Evolutionary conservation across 179 eudicot genomes (phyloP), one percentile per base, ranked within the genome.

Genomic region (Amaranthus tricolor): DNA sequence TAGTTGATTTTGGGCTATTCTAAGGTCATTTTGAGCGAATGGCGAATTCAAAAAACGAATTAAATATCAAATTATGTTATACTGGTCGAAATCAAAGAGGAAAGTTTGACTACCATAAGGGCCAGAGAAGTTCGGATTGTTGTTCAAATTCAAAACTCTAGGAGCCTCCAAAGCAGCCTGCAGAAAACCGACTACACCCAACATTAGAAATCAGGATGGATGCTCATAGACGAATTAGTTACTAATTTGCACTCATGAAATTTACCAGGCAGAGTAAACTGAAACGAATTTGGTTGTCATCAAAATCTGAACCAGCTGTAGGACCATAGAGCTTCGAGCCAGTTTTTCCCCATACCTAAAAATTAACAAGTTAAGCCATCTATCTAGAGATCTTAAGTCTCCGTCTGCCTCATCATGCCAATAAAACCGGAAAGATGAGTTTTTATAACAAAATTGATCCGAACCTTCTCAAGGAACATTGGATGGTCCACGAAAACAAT

Each of bases 161-260:
- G 98, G 98, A 55, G 91, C 98, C 84, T 91, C 95, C 82, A 93
- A 80, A 72, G 98, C 98, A 63, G 98, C 98, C 98, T 93, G 78
- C 63, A 78, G 73, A 60, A 6, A 6, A 55, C 48, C 20, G 40
- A 6, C 31, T 50, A 44, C 9, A 59, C 20, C 31, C 20, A 6
- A 14, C 6, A 15, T 64, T n/a, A 65, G 40, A 24, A 17, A 47
- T 59, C n/a, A 59, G 71, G 60, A 48, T 9, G 58, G 31, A 2
- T 31, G 45, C 11, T 24, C 7, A 24, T 11, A 21, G 31, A 51
- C 24, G 45, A 21, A 24, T 8, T 11, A 49, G 57, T 49, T 3
- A 67, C 44, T 10, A 58, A 13, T 13, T 71, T 44, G 64, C 13
- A 52, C 21, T 68, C 0, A 10, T 16, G 16, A 9, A 57, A 45